These are phyloP conservation scores for Aspergillus tanneri DNA, from an alignment of 2,329 filamentous ascomycete species.

Conservation along the genomic window DNA sequence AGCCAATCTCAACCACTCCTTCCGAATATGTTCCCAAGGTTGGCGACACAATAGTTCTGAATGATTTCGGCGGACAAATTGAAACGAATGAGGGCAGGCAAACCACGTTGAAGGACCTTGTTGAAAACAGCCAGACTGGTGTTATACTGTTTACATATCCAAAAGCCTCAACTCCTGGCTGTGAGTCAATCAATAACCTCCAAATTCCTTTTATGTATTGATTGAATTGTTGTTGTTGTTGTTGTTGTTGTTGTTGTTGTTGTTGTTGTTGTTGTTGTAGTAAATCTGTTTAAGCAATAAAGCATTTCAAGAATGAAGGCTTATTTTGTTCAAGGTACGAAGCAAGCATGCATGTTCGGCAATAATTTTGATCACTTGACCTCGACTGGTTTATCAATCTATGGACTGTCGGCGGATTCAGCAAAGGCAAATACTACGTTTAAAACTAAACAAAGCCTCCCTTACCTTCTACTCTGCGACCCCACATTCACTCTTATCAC, in stretches of 20 bases:
- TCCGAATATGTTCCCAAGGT: conserved; percentile 30
- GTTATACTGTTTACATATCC: conserved; percentile 95
- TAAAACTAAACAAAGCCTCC: conserved; percentile 85
- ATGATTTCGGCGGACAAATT: conserved; percentile 65
- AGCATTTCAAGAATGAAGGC: not conserved
- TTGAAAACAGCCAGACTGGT: conserved; percentile 78
- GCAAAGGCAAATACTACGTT: conserved; percentile 92
- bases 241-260: no score
- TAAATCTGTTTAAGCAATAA: not conserved
- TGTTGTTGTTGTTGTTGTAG: no score
- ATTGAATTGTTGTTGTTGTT: no score
- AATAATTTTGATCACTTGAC: conserved; percentile 77
- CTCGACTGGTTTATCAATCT: conserved; percentile 77
- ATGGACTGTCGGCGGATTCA: conserved; percentile 82
- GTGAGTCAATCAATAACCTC: conserved; percentile 64
- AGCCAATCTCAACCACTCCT: not conserved
- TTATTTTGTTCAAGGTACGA: conserved; percentile 66
- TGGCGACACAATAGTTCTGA: conserved; percentile 55
- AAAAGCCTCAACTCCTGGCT: conserved; percentile 89
- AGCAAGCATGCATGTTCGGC: conserved; percentile 88
- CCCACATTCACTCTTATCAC: conserved; percentile 69
- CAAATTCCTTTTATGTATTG: conserved; percentile 1
- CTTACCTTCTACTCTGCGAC: conserved; percentile 87
- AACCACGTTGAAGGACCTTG: conserved; percentile 74
- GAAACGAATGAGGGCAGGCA: conserved; percentile 81